These are phyloP conservation scores for Marasmius fiardii DNA, from an alignment of 1,284 basidiomycete species.

Conservation along the genomic window DNA sequence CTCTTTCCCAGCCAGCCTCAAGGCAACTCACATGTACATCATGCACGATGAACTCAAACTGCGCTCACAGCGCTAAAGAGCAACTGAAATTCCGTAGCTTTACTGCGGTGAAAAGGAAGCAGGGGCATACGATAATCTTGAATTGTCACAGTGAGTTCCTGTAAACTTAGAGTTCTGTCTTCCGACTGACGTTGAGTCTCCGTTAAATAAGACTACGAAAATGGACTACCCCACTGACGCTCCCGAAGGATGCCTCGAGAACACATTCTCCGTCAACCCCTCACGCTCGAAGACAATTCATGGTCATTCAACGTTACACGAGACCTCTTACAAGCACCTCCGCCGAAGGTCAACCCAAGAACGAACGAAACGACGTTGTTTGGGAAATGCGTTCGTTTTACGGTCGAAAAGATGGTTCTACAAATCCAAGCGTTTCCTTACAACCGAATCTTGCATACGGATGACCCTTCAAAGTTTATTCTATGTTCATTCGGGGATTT, in stretches of 20 bases:
- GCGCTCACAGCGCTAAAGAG: too few relatives aligned
- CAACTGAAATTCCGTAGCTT: background rate
- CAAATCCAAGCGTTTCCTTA: slow-evolving; percentile 45
- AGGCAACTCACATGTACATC: slow-evolving; percentile 6
- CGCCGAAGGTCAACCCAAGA: slow-evolving; percentile 21
- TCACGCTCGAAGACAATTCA: slow-evolving; percentile 41
- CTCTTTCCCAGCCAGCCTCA: slow-evolving; percentile 13
- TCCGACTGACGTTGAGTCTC: background rate
- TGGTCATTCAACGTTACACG: slow-evolving; percentile 47
- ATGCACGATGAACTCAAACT: background rate
- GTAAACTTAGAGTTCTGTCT: background rate
- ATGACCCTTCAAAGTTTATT: slow-evolving; percentile 53
- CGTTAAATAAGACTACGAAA: background rate
- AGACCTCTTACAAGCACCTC: slow-evolving; percentile 19
- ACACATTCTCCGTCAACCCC: slow-evolving; percentile 38
- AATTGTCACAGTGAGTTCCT: background rate
- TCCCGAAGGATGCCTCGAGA: slow-evolving; percentile 23
- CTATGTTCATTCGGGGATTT: slow-evolving; percentile 50
- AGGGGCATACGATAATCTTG: background rate
- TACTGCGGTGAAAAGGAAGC: background rate
- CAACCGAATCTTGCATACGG: slow-evolving; percentile 54
- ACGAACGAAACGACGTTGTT: slow-evolving; percentile 18
- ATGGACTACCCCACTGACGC: background rate
- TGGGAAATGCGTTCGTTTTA: slow-evolving; percentile 53
- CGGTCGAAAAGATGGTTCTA: slow-evolving; percentile 43